Conservation (phyloP, 345 rosid genomes). For the Litchi chinensis region DNA sequence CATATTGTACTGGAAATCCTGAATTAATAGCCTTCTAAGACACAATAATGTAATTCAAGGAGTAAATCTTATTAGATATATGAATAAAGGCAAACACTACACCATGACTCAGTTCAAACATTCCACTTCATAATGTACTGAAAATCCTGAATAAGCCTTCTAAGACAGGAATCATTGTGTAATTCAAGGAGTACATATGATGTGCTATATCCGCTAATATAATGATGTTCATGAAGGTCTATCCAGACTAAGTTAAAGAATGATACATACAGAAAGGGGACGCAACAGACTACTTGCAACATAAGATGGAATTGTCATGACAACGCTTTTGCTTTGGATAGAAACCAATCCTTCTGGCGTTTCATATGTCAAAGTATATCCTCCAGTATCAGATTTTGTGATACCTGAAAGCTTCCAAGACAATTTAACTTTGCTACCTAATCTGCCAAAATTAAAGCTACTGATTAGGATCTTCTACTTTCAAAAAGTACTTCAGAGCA, state of each 20-base stretch:
- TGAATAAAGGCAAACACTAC: background rate
- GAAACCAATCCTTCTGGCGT: slow-evolving; percentile 86
- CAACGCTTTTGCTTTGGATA: slow-evolving; percentile 68
- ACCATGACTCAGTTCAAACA: background rate
- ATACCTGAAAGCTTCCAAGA: slow-evolving; percentile 83
- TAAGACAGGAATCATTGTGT: background rate
- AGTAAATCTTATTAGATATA: background rate
- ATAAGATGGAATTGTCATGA: slow-evolving; percentile 86
- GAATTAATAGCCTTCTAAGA: background rate
- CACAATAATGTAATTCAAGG: background rate
- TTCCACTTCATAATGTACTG: background rate
- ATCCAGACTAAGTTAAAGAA: slow-evolving; percentile 8
- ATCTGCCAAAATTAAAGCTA: slow-evolving; percentile 47
- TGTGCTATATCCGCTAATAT: background rate
- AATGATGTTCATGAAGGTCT: background rate
- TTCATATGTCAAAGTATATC: slow-evolving; percentile 74
- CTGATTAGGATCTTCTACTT: slow-evolving; percentile 23
- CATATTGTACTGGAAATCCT: background rate
- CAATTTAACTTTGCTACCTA: slow-evolving; percentile 77
- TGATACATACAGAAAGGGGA: slow-evolving; percentile 76
- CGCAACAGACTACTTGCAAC: slow-evolving; percentile 67
- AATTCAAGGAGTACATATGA: background rate
- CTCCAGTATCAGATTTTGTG: slow-evolving; percentile 57
- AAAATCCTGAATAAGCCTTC: background rate
- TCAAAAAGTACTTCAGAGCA: background rate